Evolutionary conservation across 352 stramenopile genomes (phyloP), one percentile per base, ranked within the genome.

Genomic region (Nothophytophthora sp.): DNA sequence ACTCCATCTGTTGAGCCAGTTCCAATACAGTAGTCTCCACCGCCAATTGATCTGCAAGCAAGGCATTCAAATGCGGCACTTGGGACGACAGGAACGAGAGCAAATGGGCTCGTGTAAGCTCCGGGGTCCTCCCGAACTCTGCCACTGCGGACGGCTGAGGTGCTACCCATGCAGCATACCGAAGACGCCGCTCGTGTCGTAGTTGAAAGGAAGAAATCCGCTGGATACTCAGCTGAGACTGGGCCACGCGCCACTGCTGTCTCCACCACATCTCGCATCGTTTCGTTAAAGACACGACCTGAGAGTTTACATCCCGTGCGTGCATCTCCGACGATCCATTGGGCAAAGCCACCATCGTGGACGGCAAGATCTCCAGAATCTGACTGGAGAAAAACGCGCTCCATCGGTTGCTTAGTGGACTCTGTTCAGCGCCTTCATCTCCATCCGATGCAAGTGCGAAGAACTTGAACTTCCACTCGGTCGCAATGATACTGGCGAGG

Each of bases 1-100:
- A 78, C 37, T 82, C 73, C 61, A 86, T 50, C 48, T 84, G 72
- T 41, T 86, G 72, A 7, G 67, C 64, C 40, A 80, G 39, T 49
- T 84, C 75, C 29, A 80, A 55, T 15, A 76, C 62, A 4, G 47
- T 56, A 12, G 58, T 60, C 56, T 83, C 56, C 22, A 76, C 25
- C 9, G 32, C 24, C 23, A 35, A 27, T 48, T 79, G 67, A 12
- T 84, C 63, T 4, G 43, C 54, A 10, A 76, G 34, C 16, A 84
- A 47, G 19, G 58, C 49, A 47, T 63, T 81, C 5, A 86, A 24
- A 33, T 65, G 40, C 2, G 59, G 55, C 5, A 67, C 41, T 61
- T 82, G 73, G 1, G 67, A 64, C 13, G 70, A 76, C 20, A 86
- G 20, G 8, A 67, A 62, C 16, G 53, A 33, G 5, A 86, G 57